Evolutionary conservation across 2,329 filamentous ascomycete species (phyloP), one percentile per base, ranked within the genome.

Genomic region (Trichoderma oligosporum): DNA sequence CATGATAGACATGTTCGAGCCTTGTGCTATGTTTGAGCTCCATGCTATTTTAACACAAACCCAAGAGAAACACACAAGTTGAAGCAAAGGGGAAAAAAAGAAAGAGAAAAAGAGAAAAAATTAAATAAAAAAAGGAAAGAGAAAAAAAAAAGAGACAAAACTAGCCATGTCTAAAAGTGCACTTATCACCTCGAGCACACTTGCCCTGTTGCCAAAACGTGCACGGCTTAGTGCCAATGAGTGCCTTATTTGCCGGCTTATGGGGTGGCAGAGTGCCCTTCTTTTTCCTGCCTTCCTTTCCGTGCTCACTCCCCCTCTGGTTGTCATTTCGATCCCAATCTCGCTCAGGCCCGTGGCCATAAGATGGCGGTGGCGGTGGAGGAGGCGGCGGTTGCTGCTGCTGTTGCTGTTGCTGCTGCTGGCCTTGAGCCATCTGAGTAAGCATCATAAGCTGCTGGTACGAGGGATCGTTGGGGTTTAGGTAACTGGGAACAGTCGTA

Each of bases 161-260:
- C 27, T 57, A 74, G 48, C 88, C 85, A 66, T 91, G 87, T 56
- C 86, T 79, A 70, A 87, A 91, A 2, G 87, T 89, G 73, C 87
- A 90, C 65, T 84, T 84, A 33, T 87, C 85, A 20, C 87, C 87
- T 67, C 89, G 86, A 6, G 82, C 83, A 71, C 87, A 90, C 67
- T 85, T 85, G 12, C 87, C 87, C 67, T 87, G 82, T 58, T 82
- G 78, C 77, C 78, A 90, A 69, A 89, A 91, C 18, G 80, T 80
- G 69, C 87, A 90, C 4, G 85, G 79, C 66, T 87, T 84, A 41
- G 85, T 87, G 56, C 84, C 83, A 47, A 84, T 83, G 12, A 84
- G 74, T 12, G 79, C 77, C 59, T 77, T 80, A 65, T 87, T 83
- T 61, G 70, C 73, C 16, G 74, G 73, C 57, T 76, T 73, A 59